phyloP scores from a whole-genome alignment of 192 early-diverging fungal genomes.

The Coemansia sp. region DNA sequence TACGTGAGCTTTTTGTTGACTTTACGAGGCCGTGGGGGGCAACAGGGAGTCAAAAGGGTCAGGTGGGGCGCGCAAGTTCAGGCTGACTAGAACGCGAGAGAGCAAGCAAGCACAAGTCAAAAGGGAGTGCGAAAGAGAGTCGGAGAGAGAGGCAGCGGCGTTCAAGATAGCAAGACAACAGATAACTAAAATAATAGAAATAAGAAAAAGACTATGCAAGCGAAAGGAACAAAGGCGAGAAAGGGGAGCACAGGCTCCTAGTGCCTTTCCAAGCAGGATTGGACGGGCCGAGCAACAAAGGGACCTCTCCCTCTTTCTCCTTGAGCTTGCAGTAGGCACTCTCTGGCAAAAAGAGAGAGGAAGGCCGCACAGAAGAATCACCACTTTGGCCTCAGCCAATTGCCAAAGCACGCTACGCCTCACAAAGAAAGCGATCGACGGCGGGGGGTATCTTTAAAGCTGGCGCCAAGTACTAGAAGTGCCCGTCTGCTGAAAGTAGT shows the following conservation, averaged over 20 bases:
- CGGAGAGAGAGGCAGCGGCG: conserved; percentile 1
- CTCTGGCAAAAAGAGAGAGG: not conserved
- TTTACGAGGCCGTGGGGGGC: not conserved
- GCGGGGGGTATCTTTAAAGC: not conserved
- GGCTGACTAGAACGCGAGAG: not conserved
- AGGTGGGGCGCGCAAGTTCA: not conserved
- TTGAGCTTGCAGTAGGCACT: not conserved
- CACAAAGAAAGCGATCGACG: conserved; percentile 16
- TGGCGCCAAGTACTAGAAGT: not conserved
- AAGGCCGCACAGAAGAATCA: not conserved
- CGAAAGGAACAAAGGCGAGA: not conserved
- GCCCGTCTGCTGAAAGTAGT: not conserved
- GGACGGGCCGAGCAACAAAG: not conserved
- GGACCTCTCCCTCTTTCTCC: not conserved
- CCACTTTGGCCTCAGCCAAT: conserved; percentile 2
- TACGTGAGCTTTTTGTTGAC: not conserved
- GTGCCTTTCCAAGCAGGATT: conserved; percentile 3
- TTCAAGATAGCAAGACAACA: conserved; percentile 3
- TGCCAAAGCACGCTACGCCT: not conserved
- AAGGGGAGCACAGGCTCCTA: not conserved
- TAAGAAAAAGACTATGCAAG: not conserved
- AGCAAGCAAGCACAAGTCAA: not conserved
- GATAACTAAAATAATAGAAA: conserved; percentile 3
- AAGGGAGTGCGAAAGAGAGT: not conserved
- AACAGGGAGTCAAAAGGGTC: not conserved